Evolutionary conservation across 1,139 yeast species (phyloP).

Genomic region (Debaryomyces coudertii): DNA sequence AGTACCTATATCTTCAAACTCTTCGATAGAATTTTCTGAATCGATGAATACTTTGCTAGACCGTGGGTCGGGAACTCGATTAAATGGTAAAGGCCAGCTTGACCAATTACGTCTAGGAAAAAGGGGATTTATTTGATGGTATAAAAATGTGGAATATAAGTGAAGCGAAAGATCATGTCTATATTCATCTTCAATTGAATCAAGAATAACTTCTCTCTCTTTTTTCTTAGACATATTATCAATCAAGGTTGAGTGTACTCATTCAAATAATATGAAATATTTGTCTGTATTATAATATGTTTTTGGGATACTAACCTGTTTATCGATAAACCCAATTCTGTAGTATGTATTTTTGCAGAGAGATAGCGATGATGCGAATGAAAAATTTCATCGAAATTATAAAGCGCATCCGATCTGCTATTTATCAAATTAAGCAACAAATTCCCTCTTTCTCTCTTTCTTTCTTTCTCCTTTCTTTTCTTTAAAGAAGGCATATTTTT

Average conservation of each 20-base stretch:
- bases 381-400: not conserved
- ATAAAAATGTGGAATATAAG: conserved; percentile 49
- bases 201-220: conserved; percentile 35
- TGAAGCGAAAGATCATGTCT: conserved; percentile 55
- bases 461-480: conserved; percentile 15
- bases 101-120: conserved; percentile 46
- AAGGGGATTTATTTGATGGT: conserved; percentile 39
- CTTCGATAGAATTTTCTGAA: conserved; percentile 18
- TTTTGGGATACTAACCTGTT: not conserved
- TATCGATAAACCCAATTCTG: not conserved
- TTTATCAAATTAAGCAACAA: not conserved
- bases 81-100: conserved; percentile 48
- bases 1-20: conserved; percentile 14
- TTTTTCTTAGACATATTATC: conserved; percentile 16
- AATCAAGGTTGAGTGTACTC: not conserved
- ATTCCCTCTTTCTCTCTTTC: conserved; percentile 10
- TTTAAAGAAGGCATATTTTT: conserved; percentile 2
- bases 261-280: not conserved
- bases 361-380: conserved; percentile 1
- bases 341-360: not conserved
- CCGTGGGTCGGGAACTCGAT: conserved; percentile 41
- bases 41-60: conserved; percentile 27
- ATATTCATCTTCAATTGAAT: conserved; percentile 45
- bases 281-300: not conserved
- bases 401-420: conserved; percentile 5